Base-by-base conservation (phyloP, 352 stramenopile species). In the Globisporangium nunn region DNA sequence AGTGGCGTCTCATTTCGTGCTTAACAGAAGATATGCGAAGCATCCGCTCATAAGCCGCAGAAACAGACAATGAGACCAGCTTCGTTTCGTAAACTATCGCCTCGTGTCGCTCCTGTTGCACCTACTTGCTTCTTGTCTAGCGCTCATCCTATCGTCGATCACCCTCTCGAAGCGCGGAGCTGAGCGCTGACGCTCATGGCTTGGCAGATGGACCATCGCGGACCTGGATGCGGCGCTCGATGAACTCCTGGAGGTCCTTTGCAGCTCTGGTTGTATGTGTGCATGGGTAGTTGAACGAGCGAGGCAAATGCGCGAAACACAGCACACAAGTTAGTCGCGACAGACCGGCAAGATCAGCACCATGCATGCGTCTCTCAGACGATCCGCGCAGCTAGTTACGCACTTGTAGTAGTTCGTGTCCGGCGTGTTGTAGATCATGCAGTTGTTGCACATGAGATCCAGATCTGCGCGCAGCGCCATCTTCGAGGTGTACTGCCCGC, bases 391-490 rank as follows among this genome's bases (percentile, higher is more conserved):
- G n/a, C 28, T 29, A 45, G 18, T 23, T 2, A 54, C 80, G 52
- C 91, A 97, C 83, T 95, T 98, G 72, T 98, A 97, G 70, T 98
- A 98, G 70, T 98, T 98, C 60, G 91, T 98, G 17, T 88, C 87
- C 52, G 85, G 78, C 14, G 84, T 90, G 78, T 99, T 99, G 86
- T 99, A 99, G 12, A 81, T 64, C 61, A 89, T 98, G 72, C 96
- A 99, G 72, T 99, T 99, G 65, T 96, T 82, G 58, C 93, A 96
- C 93, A 99, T 99, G 45, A 90, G 85, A 59, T 96, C 80, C 51
- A 99, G 69, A 58, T 99, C 97, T 11, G 81, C 75, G 61, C 97
- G 92, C 52, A 99, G 81, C 58, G 86, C 85, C 47, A 89, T 66
- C 57, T 96, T 98, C 12, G 80, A 95, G 39, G 91, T 71, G 73